Base-by-base conservation (phyloP, 208 protist genomes). In the Trypanosoma congolense region DNA sequence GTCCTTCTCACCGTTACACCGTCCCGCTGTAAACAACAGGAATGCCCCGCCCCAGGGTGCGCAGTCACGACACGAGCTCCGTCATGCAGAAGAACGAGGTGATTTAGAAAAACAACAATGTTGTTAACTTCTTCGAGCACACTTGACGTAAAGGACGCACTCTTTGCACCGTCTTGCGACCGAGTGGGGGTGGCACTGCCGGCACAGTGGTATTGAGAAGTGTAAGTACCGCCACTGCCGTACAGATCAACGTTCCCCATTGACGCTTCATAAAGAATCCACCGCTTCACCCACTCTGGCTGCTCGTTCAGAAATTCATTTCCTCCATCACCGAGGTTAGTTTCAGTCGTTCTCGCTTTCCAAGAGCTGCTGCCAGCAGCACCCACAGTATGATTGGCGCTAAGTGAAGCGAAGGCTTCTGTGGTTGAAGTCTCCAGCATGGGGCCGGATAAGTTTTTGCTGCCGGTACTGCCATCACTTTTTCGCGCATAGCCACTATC, bases 241-340 rank as follows among this genome's bases (percentile, higher is more conserved):
- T 70, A 55, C 1, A 81, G 26, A 41, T 93, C 80, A 19, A 93
- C 53, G 24, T 81, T 93, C 43, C 86, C 86, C 86, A 93, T 93
- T 8, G 86, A 93, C 0, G 79, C 82, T 31, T 93, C 86, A 43
- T 90, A 93, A 6, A 93, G 65, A 21, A 83, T 70, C 86, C 86
- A 93, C 29, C 80, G 75, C 63, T 75, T 79, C 29, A 93, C 64
- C 80, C 86, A 90, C 63, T 81, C 80, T 9, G 81, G 79, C 28
- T 86, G 66, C 14, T 70, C 30, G 18, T 22, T 48, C 26, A 38
- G 12, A 12, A 16, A 38, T 38, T 12, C 33, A 38, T 6, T 38
- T 38, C 33, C 33, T 38, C 33, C 33, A 38, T 38, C 33, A 38
- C 33, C 33, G 33, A n/a, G n/a, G n/a, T n/a, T n/a, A n/a, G n/a